phyloP scores from a whole-genome alignment of 345 rosid genomes.

The Erodium maritimum region DNA sequence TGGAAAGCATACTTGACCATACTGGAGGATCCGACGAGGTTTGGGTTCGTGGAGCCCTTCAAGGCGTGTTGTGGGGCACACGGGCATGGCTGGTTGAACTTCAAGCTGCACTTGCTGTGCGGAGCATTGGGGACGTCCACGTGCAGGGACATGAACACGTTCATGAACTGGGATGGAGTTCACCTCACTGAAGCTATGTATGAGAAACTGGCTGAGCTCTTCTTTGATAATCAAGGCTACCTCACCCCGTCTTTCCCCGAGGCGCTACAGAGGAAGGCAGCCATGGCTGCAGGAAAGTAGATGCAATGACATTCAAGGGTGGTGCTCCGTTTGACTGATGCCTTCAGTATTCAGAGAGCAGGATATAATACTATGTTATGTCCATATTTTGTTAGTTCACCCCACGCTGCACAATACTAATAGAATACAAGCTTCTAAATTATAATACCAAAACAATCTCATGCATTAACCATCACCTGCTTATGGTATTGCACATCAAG shows the following conservation, averaged over 20 bases:
- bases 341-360: too few relatives aligned
- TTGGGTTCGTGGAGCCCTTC: conserved; percentile 19
- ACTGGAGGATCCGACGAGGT: conserved; percentile 8
- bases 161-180: conserved; percentile 36
- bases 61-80: conserved; percentile 32
- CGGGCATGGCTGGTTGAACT: conserved; percentile 25
- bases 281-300: background rate
- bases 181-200: conserved; percentile 38
- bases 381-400: too few relatives aligned
- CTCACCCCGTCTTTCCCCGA: conserved; percentile 20
- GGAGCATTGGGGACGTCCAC: conserved; percentile 13
- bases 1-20: conserved; percentile 21
- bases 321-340: background rate
- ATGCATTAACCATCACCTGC: too few relatives aligned
- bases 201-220: conserved; percentile 12
- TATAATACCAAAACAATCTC: too few relatives aligned
- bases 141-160: conserved; percentile 15
- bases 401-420: too few relatives aligned
- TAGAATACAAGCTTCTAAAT: too few relatives aligned
- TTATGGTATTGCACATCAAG: too few relatives aligned
- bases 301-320: too few relatives aligned
- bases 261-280: conserved; percentile 8
- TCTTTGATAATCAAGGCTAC: conserved; percentile 20
- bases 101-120: conserved; percentile 18
- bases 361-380: too few relatives aligned